Conservation (phyloP, 2,329 filamentous ascomycete species). For the Verticillium longisporum region DNA sequence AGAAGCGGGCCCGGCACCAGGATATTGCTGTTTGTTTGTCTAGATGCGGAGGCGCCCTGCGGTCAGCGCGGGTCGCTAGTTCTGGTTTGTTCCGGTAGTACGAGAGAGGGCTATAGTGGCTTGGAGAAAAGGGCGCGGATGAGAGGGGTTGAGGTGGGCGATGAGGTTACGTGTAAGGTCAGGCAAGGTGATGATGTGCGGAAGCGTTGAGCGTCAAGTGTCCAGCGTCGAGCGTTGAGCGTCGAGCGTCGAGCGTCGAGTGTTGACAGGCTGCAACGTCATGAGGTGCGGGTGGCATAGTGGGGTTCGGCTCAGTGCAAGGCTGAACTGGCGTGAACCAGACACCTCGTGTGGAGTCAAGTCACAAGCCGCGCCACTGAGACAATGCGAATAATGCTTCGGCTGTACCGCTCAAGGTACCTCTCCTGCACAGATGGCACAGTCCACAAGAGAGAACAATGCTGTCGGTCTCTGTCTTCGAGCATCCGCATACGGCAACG, state of each 20-base stretch:
- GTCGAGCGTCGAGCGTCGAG: too few relatives aligned
- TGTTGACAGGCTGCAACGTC: not conserved
- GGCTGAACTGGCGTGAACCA: not conserved
- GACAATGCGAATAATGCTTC: not conserved
- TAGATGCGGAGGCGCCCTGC: not conserved
- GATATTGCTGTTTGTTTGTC: slow-evolving; percentile 3
- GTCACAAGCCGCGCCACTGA: not conserved
- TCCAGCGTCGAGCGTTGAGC: too few relatives aligned
- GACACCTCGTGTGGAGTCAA: not conserved
- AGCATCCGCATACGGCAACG: too few relatives aligned
- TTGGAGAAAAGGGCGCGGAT: not conserved
- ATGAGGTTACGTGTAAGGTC: not conserved
- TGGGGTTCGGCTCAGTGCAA: not conserved
- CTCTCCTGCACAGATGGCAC: not conserved
- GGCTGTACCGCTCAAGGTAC: not conserved
- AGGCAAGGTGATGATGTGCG: not conserved
- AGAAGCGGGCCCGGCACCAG: not conserved
- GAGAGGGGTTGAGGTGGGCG: not conserved
- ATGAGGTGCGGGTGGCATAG: not conserved
- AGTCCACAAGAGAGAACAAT: too few relatives aligned
- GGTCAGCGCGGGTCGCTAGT: not conserved
- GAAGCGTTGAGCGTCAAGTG: too few relatives aligned
- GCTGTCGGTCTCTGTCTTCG: too few relatives aligned
- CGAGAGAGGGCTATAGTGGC: not conserved
- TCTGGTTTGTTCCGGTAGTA: not conserved